Percentiles rank a stretch among this genome's conserved stretches.
These are phyloP conservation scores for Candida mattraensis DNA, from an alignment of 805 yeast species.

Conservation along the genomic window DNA sequence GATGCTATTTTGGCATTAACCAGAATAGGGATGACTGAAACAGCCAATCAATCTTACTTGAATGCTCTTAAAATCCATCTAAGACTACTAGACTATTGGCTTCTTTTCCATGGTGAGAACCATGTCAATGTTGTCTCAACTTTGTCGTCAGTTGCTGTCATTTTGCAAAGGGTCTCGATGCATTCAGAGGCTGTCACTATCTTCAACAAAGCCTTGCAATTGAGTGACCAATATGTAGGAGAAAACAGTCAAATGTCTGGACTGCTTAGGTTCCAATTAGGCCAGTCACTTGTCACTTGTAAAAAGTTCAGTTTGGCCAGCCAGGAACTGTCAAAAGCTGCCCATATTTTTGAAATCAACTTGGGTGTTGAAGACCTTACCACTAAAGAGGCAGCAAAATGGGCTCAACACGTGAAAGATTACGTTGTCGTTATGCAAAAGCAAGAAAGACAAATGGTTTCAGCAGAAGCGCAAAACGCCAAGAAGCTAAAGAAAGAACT, in stretches of 20 bases:
- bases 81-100: constrained; percentile 61
- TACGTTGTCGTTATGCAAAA: constrained; percentile 47
- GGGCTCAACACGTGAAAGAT: constrained; percentile 57
- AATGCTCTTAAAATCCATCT: constrained; percentile 63
- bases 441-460: constrained; percentile 38
- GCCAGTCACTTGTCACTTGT: constrained; percentile 54
- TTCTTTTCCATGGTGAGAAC: constrained; percentile 52
- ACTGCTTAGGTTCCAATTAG: constrained; percentile 65
- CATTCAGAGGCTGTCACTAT: constrained; percentile 49
- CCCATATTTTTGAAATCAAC: constrained; percentile 51
- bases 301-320: constrained; percentile 57
- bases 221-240: constrained; percentile 56
- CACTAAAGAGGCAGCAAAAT: constrained; percentile 66
- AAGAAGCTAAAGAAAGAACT: constrained; percentile 28
- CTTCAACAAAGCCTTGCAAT: constrained; percentile 50
- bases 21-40: constrained; percentile 74
- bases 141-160: constrained; percentile 57
- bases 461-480: constrained; percentile 22
- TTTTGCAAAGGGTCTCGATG: constrained; percentile 54
- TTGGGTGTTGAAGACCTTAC: constrained; percentile 68
- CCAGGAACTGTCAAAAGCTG: constrained; percentile 55
- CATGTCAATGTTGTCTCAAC: constrained; percentile 75
- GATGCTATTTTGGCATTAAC: constrained; percentile 71
- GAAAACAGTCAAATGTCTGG: constrained; percentile 61
- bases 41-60: constrained; percentile 52